Base-by-base conservation (phyloP, 768 basidiomycete genomes). In the Boletus reticuloceps region DNA sequence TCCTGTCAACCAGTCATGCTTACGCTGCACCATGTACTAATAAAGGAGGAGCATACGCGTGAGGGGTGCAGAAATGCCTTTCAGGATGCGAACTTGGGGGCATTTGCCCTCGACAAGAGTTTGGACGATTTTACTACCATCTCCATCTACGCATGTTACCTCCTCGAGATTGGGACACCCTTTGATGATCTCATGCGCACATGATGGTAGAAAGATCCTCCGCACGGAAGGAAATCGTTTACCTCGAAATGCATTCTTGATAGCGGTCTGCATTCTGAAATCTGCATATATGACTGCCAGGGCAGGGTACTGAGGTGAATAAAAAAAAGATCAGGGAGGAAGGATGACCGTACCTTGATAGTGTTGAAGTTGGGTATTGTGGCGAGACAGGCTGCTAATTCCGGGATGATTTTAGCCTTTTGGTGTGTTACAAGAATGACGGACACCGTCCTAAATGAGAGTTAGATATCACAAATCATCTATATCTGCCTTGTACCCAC, bases 151-250 rank as follows among this genome's bases (percentile, higher is more conserved):
- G 16, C 54, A 58, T n/a, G 16, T 45, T 34, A 55, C 50, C 42
- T 55, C 38, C 37, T 60, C 56, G 17, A 63, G 19, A 29, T 48
- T 46, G 25, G 54, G 58, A 41, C 54, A 61, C 11, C 47, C 54
- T 22, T 51, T 47, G 53, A 55, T 44, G 22, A 61, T 57, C 43
- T 50, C 40, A 20, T 56, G 54, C 17, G 47, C 55, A 14, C 41
- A 48, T 10, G 17, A 43, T 31, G 53, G 51, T 6, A 57, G 34
- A 16, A 22, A 31, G 22, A 59, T 54, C 27, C 22, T 64, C 45
- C 39, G 48, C 7, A 56, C 55, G 0, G 47, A 39, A 2, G 56
- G 58, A 32, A 64, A 55, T 50, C 7, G 47, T 44, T 44, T 45
- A 5, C 48, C 52, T 40, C 42, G 32, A 20, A 64, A 56, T 29